Evolutionary conservation across 495 filamentous ascomycete genomes (phyloP).

Genomic region (Sphaerosporella brunnea): DNA sequence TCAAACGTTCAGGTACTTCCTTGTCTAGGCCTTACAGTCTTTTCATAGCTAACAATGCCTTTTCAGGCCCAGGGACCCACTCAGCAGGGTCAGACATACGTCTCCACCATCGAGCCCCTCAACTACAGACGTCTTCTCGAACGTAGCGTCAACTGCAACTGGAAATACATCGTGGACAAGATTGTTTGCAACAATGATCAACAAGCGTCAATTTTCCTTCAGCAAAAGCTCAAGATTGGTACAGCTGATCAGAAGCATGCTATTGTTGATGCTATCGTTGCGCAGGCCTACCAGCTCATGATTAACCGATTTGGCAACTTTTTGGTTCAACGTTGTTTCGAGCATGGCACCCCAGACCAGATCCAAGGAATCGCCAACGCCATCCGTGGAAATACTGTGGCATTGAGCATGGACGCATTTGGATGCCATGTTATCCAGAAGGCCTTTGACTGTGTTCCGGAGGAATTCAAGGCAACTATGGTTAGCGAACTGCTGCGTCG

Average conservation of each 20-base stretch:
- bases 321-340: slow-evolving; percentile 92
- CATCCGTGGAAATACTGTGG: slow-evolving; percentile 86
- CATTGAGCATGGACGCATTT: slow-evolving; percentile 92
- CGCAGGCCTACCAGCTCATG: slow-evolving; percentile 91
- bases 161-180: slow-evolving; percentile 99
- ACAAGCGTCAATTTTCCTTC: slow-evolving; percentile 93
- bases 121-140: slow-evolving; percentile 93
- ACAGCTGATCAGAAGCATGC: slow-evolving; percentile 91
- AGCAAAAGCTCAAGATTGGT: slow-evolving; percentile 96
- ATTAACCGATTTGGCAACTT: slow-evolving; percentile 98
- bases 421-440: slow-evolving; percentile 98
- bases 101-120: slow-evolving; percentile 78
- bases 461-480: slow-evolving; percentile 96
- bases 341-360: slow-evolving; percentile 91
- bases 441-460: slow-evolving; percentile 89
- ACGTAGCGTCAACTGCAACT: slow-evolving; percentile 91
- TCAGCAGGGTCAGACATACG: slow-evolving; percentile 48
- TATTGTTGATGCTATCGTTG: slow-evolving; percentile 90
- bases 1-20: neutral
- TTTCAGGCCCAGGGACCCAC: slow-evolving; percentile 18
- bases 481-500: slow-evolving; percentile 87
- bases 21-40: too few species aligned
- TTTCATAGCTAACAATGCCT: too few species aligned
- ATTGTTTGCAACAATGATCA: slow-evolving; percentile 99
- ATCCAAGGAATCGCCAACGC: slow-evolving; percentile 86